Percentiles rank a stretch among this genome's conserved stretches.
Conservation (phyloP, 768 basidiomycete genomes). For the Mycena filopes region DNA sequence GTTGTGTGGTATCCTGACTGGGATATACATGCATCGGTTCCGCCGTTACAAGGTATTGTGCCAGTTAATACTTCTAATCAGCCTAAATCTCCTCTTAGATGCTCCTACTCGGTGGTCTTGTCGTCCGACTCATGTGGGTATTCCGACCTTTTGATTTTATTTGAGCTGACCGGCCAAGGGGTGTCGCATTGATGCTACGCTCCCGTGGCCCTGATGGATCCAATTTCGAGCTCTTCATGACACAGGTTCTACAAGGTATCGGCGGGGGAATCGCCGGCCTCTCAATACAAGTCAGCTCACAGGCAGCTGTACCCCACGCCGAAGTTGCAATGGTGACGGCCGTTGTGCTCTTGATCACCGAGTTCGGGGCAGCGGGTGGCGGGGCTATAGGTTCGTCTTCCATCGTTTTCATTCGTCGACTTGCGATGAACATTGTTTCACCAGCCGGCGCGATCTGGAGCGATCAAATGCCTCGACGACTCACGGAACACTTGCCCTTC, state of each 20-base stretch:
- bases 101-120: conserved; percentile 66
- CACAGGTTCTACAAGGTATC: conserved; percentile 77
- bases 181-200: conserved; percentile 76
- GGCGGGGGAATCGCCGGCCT: conserved; percentile 78
- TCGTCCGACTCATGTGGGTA: conserved; percentile 62
- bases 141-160: background rate
- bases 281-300: conserved; percentile 67
- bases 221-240: conserved; percentile 67
- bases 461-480: conserved; percentile 70
- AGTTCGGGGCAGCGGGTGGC: conserved; percentile 75
- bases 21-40: conserved; percentile 62
- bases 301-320: conserved; percentile 70
- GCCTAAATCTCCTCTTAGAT: conserved; percentile 36
- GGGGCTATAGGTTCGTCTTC: conserved; percentile 62
- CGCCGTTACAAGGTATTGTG: conserved; percentile 64
- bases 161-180: conserved; percentile 44
- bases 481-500: conserved; percentile 65
- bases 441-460: conserved; percentile 75
- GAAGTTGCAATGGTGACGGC: conserved; percentile 78
- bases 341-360: conserved; percentile 72
- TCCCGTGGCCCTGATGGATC: conserved; percentile 70
- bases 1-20: conserved; percentile 70
- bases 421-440: background rate
- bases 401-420: conserved; percentile 33
- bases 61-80: background rate